These are phyloP conservation scores for Exophiala oligosperma DNA, from an alignment of 2,329 filamentous ascomycete genomes.

Conservation along the genomic window DNA sequence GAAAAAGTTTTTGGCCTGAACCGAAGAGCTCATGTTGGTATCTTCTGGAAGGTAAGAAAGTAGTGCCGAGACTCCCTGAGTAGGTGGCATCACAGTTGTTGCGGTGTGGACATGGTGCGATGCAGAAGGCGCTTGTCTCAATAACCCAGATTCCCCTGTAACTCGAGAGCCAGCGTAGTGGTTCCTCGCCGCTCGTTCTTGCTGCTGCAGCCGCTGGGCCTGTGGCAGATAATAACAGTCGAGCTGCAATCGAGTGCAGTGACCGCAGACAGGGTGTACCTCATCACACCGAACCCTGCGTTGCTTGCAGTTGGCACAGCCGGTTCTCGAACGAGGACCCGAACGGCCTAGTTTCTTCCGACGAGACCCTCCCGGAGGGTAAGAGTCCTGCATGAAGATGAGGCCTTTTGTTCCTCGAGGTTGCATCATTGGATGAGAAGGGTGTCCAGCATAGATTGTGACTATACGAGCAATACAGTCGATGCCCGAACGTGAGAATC, in stretches of 20 bases:
- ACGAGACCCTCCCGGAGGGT: too few species aligned
- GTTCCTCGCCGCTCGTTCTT: background rate
- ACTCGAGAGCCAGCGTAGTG: background rate
- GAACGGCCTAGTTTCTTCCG: background rate
- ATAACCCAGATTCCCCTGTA: too few species aligned
- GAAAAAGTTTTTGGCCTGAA: background rate
- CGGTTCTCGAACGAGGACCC: background rate
- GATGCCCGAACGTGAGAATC: too few species aligned
- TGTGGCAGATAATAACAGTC: background rate
- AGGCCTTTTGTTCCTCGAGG: too few species aligned
- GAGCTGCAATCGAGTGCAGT: slow-evolving; percentile 3
- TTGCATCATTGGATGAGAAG: too few species aligned
- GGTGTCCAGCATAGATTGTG: too few species aligned
- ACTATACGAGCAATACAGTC: too few species aligned
- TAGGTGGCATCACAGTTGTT: too few species aligned
- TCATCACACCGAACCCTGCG: slow-evolving; percentile 5
- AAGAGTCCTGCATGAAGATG: too few species aligned
- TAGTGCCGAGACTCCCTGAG: too few species aligned
- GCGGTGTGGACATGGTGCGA: too few species aligned
- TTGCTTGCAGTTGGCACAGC: slow-evolving; percentile 4
- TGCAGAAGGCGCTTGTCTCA: too few species aligned
- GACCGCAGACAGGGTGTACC: background rate
- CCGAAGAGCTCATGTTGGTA: background rate
- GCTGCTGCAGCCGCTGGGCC: background rate
- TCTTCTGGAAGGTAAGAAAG: background rate